Evolutionary conservation across 2,329 filamentous ascomycete genomes (phyloP), one percentile per base, ranked within the genome.

Genomic region (Reticulascus tulasneorum): DNA sequence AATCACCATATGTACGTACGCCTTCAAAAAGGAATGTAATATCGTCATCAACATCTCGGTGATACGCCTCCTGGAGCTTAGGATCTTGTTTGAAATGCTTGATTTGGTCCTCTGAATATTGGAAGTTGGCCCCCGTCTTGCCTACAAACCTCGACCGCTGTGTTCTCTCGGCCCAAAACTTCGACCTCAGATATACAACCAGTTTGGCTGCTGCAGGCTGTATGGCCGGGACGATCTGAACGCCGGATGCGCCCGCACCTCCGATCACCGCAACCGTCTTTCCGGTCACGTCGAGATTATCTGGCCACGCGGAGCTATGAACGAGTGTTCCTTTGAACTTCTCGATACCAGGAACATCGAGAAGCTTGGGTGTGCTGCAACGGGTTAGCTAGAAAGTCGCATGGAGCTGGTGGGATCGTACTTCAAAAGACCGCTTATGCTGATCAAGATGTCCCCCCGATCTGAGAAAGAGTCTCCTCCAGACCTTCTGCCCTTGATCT

Each of bases 361-460:
- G n/a, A n/a, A n/a, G n/a, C n/a, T n/a, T n/a, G n/a, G n/a, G n/a
- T n/a, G n/a, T n/a, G n/a, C n/a, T n/a, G n/a, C n/a, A n/a, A n/a
- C n/a, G 12, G 3, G 20, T 29, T 25, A 38, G 24, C 11, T 6
- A 16, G 20, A 7, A 22, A n/a, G 13, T 16, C 12, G 6, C 6
- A 16, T 59, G 59, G 20, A 72, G 46, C 43, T 68, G 67, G 52
- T 73, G 58, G 38, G 67, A 63, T 43, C 66, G 66, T 41, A 69
- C 66, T 23, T 63, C 56, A 36, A 66, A 62, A 45, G 72, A 66
- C 48, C 65, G 65, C 19, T 61, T 54, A 49, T 65, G 63, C 47
- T 52, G 18, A 52, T 45, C 12, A 51, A 38, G 19, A 51, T 39
- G 9, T 52, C 25, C 6, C 39, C 40, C n/a, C 38, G 38, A n/a